Conservation (phyloP, 164 flowering plant species). For the Sedum album region DNA sequence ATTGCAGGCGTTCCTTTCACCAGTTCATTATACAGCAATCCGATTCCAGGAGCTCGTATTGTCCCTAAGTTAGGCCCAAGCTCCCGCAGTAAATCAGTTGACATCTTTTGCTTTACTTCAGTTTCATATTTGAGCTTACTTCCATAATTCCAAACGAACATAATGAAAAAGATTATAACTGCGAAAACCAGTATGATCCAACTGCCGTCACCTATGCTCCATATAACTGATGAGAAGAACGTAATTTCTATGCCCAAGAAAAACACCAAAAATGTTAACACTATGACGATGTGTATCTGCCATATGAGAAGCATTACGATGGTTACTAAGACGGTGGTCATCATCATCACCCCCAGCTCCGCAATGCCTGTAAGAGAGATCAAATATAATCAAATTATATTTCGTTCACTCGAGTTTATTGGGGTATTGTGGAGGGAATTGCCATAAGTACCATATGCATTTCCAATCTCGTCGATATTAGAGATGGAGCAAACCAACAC, state of each 20-base stretch:
- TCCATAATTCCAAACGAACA: slow-evolving; percentile 95
- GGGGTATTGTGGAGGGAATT: neutral
- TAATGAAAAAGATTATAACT: slow-evolving; percentile 60
- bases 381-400: neutral
- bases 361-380: slow-evolving; percentile 63
- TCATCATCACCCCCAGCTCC: slow-evolving; percentile 97
- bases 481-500: slow-evolving; percentile 63
- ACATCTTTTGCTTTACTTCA: slow-evolving; percentile 85
- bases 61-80: slow-evolving; percentile 88
- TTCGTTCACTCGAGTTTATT: neutral
- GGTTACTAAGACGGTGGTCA: slow-evolving; percentile 78
- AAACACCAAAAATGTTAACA: slow-evolving; percentile 48
- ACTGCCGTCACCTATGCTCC: slow-evolving; percentile 86
- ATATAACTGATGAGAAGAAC: slow-evolving; percentile 87
- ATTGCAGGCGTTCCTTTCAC: slow-evolving; percentile 93
- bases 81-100: slow-evolving; percentile 77
- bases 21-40: slow-evolving; percentile 86
- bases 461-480: slow-evolving; percentile 82
- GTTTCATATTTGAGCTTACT: slow-evolving; percentile 97
- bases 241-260: slow-evolving; percentile 81
- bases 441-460: slow-evolving; percentile 61
- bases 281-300: slow-evolving; percentile 82
- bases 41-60: slow-evolving; percentile 93
- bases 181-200: slow-evolving; percentile 92
- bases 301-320: slow-evolving; percentile 97